Percentiles rank a stretch among this genome's conserved stretches.
These are phyloP conservation scores for Botrytis pseudocinerea DNA, from an alignment of 2,329 filamentous ascomycete genomes.

Conservation along the genomic window DNA sequence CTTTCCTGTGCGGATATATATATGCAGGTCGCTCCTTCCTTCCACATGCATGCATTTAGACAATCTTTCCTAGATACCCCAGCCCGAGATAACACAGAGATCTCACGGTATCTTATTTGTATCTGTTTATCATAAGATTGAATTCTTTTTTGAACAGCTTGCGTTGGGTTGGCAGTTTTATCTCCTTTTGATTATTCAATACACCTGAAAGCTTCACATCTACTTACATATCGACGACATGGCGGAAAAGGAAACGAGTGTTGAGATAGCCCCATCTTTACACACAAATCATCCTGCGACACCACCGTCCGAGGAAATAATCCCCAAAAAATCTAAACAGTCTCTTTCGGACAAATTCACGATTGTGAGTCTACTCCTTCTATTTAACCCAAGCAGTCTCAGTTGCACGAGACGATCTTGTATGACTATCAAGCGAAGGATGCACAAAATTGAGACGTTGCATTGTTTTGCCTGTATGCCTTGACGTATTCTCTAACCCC, in stretches of 20 bases:
- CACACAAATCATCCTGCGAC: not conserved
- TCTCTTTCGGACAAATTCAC: constrained; percentile 38
- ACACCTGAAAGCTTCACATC: not conserved
- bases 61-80: not conserved
- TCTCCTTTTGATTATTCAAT: not conserved
- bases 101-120: not conserved
- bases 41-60: not conserved
- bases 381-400: not conserved
- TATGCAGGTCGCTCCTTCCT: not conserved
- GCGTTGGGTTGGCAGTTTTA: not conserved
- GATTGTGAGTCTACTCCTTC: constrained; percentile 28
- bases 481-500: not conserved
- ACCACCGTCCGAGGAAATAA: constrained; percentile 19
- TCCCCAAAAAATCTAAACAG: constrained; percentile 32
- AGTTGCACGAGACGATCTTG: not conserved
- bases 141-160: not conserved
- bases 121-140: not conserved
- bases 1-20: not conserved
- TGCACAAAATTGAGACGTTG: not conserved
- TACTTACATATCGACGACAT: not conserved
- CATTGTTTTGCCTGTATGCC: not conserved
- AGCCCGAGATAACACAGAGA: not conserved
- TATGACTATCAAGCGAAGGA: not conserved
- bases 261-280: not conserved
- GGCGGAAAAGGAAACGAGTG: not conserved